Evolutionary conservation across 345 rosid species (phyloP).

Genomic region (Populus pruinosa): DNA sequence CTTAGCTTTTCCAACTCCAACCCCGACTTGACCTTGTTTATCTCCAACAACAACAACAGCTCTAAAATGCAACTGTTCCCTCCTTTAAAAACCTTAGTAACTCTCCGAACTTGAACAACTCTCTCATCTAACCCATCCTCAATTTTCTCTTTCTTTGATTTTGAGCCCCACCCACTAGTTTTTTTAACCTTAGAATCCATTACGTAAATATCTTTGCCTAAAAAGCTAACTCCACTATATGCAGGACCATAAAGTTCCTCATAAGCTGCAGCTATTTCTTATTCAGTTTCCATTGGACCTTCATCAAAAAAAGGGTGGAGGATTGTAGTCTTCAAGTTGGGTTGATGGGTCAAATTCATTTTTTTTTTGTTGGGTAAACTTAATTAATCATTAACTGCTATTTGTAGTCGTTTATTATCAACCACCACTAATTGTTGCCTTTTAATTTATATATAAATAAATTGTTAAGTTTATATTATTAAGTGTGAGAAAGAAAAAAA

Average conservation of each 20-base stretch:
- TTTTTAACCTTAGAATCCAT: conserved; percentile 68
- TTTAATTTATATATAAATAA: too few relatives aligned
- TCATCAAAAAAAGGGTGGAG: conserved; percentile 68
- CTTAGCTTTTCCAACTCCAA: conserved; percentile 84
- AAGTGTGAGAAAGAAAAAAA: fast-evolving
- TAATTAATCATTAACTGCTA: too few relatives aligned
- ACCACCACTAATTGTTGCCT: too few relatives aligned
- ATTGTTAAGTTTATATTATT: fast-evolving
- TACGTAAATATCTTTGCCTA: conserved; percentile 58
- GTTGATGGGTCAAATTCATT: conserved; percentile 55
- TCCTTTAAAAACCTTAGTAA: conserved; percentile 89
- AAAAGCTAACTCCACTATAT: conserved; percentile 52
- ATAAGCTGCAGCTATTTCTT: conserved; percentile 64
- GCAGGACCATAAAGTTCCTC: conserved; percentile 86
- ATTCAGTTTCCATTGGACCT: conserved; percentile 59
- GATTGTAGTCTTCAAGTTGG: conserved; percentile 56
- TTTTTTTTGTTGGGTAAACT: conserved; percentile 5
- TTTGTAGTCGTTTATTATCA: too few relatives aligned
- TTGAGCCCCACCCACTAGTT: conserved; percentile 41
- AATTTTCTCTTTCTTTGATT: conserved; percentile 51
- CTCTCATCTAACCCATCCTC: conserved; percentile 86
- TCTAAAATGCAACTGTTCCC: conserved; percentile 79
- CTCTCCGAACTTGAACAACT: conserved; percentile 77
- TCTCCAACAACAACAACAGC: conserved; percentile 85
- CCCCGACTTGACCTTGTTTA: conserved; percentile 76